phyloP scores from a whole-genome alignment of 2,329 filamentous ascomycete genomes.

The Paraphaeosphaeria minitans region DNA sequence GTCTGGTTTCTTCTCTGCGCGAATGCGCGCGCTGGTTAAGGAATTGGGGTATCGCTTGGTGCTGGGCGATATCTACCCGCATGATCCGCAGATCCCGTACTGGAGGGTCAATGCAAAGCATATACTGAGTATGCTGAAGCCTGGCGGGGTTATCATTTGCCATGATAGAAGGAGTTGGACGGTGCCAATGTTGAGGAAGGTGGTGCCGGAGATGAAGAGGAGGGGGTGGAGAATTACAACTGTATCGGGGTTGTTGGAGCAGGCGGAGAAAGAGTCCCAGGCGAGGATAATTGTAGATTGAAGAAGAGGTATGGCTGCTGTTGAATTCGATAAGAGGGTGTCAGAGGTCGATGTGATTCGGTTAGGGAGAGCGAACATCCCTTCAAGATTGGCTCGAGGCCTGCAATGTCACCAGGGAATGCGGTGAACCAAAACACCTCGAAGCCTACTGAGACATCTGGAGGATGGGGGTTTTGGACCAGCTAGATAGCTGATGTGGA shows the following conservation, averaged over 20 bases:
- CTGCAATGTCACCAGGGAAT: no score
- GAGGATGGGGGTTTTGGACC: no score
- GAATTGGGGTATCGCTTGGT: conserved; percentile 72
- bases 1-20: conserved; percentile 77
- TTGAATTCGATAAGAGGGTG: background rate
- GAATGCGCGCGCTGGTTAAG: conserved; percentile 67
- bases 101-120: conserved; percentile 74
- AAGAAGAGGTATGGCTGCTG: background rate
- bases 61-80: conserved; percentile 85
- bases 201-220: conserved; percentile 72
- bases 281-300: background rate
- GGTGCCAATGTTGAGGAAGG: conserved; percentile 72
- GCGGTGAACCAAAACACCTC: no score
- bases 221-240: conserved; percentile 75
- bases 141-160: conserved; percentile 81
- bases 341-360: background rate
- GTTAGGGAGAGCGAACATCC: background rate
- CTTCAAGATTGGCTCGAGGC: background rate
- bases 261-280: conserved; percentile 19
- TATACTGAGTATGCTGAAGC: conserved; percentile 77
- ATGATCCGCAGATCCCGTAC: conserved; percentile 83
- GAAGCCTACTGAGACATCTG: no score
- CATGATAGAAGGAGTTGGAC: conserved; percentile 88
- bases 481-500: background rate
- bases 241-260: conserved; percentile 67